Evolutionary conservation across 75 land plant genomes (phyloP), one percentile per base, ranked within the genome.

Genomic region (Sequoia sempervirens): DNA sequence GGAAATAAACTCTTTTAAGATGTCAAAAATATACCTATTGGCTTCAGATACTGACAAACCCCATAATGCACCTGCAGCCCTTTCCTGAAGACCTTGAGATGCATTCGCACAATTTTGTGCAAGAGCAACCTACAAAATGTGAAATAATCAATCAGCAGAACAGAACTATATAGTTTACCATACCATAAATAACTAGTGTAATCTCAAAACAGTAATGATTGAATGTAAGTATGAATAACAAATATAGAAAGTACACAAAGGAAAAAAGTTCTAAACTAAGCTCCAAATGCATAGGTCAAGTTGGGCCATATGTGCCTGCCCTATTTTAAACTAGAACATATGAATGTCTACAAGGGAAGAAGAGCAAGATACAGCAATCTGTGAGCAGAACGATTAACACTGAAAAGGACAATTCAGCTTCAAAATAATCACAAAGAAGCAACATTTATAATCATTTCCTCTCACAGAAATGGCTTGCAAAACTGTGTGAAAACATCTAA

Each of bases 61-160:
- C 98, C 99, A 97, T 20, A 95, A 90, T 82, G 99, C 99, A 84
- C 99, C 99, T 46, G 99, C 99, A 83, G 99, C 99, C 87, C 99
- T 94, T 81, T 97, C 99, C 82, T 95, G 99, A 83, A 97, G 93
- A 70, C 99, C 99, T 79, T 91, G 97, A 32, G 99, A 95, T 53
- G 95, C 93, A 93, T 87, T 94, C 75, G 94, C 81, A 87, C 98
- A 97, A 34, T 90, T 85, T 82, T 92, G 93, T 36, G 99, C 99
- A 84, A 97, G 91, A 58, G 93, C 90, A 80, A 95, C 98, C 99
- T 96, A 81, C 70, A 89, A 38, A 46, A 26, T 6, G 70, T 40
- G 38, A 69, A 83, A 45, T 37, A 73, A 70, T 70, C 2, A 30
- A 30, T 70, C 36, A 70, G 36, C 73, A 32, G 2, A 32, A 70